Base-by-base conservation (phyloP, 2,329 filamentous ascomycete species). In the Aspergillus jensenii region DNA sequence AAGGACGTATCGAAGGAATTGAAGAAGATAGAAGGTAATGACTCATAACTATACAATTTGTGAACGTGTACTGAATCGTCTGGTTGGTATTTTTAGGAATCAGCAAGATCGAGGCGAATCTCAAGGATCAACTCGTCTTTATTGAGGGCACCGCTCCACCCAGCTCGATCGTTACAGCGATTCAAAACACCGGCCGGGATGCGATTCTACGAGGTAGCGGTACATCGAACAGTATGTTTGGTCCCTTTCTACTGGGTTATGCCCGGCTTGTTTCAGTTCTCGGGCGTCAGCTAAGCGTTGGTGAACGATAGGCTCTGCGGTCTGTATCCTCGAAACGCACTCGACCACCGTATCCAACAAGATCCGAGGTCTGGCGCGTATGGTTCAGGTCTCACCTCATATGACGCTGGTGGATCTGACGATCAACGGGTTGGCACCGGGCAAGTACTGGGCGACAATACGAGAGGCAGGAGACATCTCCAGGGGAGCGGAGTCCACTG, bases 251-350 rank as follows among this genome's bases (percentile, higher is more conserved):
- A 61, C 43, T 61, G 53, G 58, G 45, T 23, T 46, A 21, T 23
- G 19, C 19, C 25, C 25, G n/a, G 21, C n/a, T 25, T 51, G 57
- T 53, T 51, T 37, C 21, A 52, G 14, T 39, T 14, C 21, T 45
- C 25, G 39, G 46, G 25, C 31, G 4, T 23, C 17, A 27, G 19
- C 45, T 56, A 31, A 45, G 46, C 6, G 19, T 39, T 37, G 27
- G 21, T 15, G 49, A 23, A 21, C 43, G 47, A 58, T 45, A 75
- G 72, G 70, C 56, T 75, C 64, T 33, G 72, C 93, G 45, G 95
- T 99, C 44, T 96, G 93, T 77, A 98, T 99, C 70, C 86, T 99
- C 60, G 95, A 99, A 80, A 96, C 91, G 56, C 87, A 91, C 69
- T 83, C 87, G 46, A 78, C 75, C 39, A 74, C 76, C 57, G 83